Base-by-base conservation (phyloP, 1,139 yeast species). In the Geotrichum aggregatum region DNA sequence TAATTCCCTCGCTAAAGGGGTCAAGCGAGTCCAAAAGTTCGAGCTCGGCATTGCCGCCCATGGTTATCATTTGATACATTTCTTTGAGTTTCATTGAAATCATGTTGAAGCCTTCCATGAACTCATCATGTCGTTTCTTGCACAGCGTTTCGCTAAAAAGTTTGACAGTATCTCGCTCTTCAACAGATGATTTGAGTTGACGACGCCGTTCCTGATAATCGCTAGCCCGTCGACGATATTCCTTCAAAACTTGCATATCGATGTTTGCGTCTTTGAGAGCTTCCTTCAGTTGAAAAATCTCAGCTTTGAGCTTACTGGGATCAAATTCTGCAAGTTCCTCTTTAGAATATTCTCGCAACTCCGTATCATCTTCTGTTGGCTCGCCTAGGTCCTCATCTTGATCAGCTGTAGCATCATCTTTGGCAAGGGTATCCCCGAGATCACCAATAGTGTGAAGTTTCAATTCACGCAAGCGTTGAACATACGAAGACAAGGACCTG, bases 31-130 rank as follows among this genome's bases (percentile, higher is more conserved):
- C 98, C 19, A 91, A 98, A 50, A 92, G 77, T 66, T 94, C 99
- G 43, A 94, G 76, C 67, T 94, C 98, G 0, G 99, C 99, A 72
- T 91, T 94, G 38, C 99, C 99, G 14, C 98, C 98, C 95, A 92
- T 89, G 0, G 98, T 94, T 56, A 94, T 92, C 95, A 92, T 87
- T 65, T 91, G 95, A 65, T 94, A 94, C 98, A 94, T 91, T 63
- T 88, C 97, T 67, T 92, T 92, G 58, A 94, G 77, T 6, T 96
- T 87, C 69, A 83, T 76, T 1, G 98, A 89, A 36, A 94, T 94
- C 30, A 82, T 76, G 60, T 83, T 81, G 71, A 94, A 92, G 0
- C 99, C 98, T 58, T 80, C 82, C 95, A 89, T 88, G 63, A 94
- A 94, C 67, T 94, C 97, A 58, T 84, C 89, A 52, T 86, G 74